Base-by-base conservation (phyloP, 2,329 filamentous ascomycete genomes). In the Talaromyces albobiverticillius region DNA sequence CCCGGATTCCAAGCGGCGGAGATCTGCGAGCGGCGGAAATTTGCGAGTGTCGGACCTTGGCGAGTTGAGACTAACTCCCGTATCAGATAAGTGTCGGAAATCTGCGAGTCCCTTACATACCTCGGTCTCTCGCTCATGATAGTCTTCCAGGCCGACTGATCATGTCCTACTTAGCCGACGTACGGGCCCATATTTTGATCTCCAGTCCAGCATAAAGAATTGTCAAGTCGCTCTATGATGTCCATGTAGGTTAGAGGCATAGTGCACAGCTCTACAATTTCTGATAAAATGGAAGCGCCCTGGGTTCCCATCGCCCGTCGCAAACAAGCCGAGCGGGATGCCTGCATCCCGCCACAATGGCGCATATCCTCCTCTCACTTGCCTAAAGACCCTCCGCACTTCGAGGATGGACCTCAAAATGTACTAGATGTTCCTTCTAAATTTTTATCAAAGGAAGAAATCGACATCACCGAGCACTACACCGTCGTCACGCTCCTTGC, bases 381-480 rank as follows among this genome's bases (percentile, higher is more conserved):
- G 45, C 45, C 45, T 18, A 47, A 47, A 34, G 45, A 47, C 26
- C 45, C 45, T 47, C 45, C 26, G 45, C 4, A 26, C 45, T 47
- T 47, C 45, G 45, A 5, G 9, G 45, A 47, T 26, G 45, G 45
- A 31, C 45, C 14, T 47, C 45, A 47, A 47, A 47, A n/a, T 47
- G 45, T 34, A 31, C 45, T 47, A 47, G 45, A 47, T 47, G 45
- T 47, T n/a, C 45, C 45, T 47, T 47, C 29, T 26, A 47, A 47
- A 34, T 5, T 47, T 10, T 47, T 47, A 26, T 47, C 45, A 26
- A 34, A 34, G 45, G 45, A 47, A 36, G 45, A 47, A 23, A 47
- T 47, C 14, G 16, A 47, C 4, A 47, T 47, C 45, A 47, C 45
- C 16, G 45, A 47, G 45, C n/a, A 47, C 45, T 47, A 47, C 45